Conservation (phyloP, 257 asterid genomes). For the Lycium barbarum region DNA sequence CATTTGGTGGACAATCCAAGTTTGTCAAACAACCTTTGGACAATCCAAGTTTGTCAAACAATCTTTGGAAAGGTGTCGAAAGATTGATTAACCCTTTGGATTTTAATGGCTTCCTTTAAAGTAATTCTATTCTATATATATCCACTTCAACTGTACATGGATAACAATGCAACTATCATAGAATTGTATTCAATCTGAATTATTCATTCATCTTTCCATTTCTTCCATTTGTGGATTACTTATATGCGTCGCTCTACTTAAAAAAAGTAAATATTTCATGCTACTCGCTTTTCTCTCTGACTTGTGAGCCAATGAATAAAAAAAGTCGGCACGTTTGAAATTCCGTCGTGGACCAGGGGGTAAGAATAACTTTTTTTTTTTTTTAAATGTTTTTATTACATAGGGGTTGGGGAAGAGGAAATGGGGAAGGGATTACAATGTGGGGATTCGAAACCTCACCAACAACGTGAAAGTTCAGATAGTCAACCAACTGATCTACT, state of each 20-base stretch:
- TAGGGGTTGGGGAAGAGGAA: too few species aligned
- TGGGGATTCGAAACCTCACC: too few species aligned
- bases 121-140: too few species aligned
- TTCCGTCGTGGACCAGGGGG: too few species aligned
- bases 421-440: too few species aligned
- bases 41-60: not conserved
- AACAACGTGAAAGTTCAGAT: too few species aligned
- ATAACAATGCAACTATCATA: not conserved
- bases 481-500: too few species aligned
- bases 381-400: too few species aligned
- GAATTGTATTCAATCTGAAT: not conserved
- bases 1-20: not conserved
- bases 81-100: too few species aligned
- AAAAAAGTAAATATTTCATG: not conserved
- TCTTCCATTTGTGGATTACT: not conserved
- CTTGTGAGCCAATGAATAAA: not conserved
- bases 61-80: not conserved
- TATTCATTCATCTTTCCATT: not conserved
- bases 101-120: not conserved
- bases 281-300: not conserved
- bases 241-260: not conserved
- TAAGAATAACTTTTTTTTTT: too few species aligned
- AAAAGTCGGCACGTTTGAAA: not conserved
- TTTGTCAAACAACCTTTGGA: not conserved
- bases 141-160: not conserved